Evolutionary conservation across 768 basidiomycete species (phyloP), one percentile per base, ranked within the genome.

Genomic region (Suillus brevipes): DNA sequence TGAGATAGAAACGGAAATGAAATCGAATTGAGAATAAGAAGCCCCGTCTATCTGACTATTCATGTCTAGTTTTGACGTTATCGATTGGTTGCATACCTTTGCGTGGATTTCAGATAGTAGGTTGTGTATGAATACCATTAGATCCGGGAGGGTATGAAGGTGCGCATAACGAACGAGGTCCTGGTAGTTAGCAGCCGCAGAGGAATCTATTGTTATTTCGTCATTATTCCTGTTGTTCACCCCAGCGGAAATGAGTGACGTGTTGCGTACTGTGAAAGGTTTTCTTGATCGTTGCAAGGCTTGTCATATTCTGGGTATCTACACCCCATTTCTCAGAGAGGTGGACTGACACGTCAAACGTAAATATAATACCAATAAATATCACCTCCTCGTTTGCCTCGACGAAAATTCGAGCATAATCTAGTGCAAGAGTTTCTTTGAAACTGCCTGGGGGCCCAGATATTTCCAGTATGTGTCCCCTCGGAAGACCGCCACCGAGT

Each of bases 401-500:
- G 3, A 84, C 75, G 63, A 88, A 86, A 4, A 76, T 80, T 40
- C 76, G 72, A 16, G 82, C 80, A 53, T 90, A 81, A 60, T 82
- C 80, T 16, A 83, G 74, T 10, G 84, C 84, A 9, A 91, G 67
- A 14, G 69, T 71, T 64, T 89, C 88, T 67, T 90, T 92, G 12
- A 85, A 83, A 45, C 84, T 83, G 57, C 91, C 91, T 0, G 91
- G 91, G 53, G 90, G 89, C 0, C 91, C 91, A 37, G 89, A 89
- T 68, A 93, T 78, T 76, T 93, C 91, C 23, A 92, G 79, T 66
- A 91, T 80, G 67, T 84, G 80, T 9, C 89, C 88, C 64, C 80
- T 81, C 62, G 78, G 75, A 53, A 93, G 74, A 18, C 91, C 91
- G 53, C 89, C 89, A 38, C 79, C 83, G 6, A 93, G 80, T 3